Base-by-base conservation (phyloP, 225 moss, liverwort and hornwort species). In the Takakia lepidozioides region DNA sequence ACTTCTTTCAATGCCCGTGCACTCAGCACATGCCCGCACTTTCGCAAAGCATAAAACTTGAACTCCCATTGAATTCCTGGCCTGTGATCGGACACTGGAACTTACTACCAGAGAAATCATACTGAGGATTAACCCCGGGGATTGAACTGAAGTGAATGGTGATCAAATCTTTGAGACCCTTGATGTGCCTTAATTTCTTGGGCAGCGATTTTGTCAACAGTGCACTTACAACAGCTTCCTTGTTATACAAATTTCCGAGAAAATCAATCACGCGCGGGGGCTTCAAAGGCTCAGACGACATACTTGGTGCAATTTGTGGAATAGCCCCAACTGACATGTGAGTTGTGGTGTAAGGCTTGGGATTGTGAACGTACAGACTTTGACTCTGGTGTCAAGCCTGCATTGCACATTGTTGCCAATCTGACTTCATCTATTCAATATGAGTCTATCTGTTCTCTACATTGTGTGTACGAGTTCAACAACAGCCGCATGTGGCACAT, bases 1-100 rank as follows among this genome's bases (percentile, higher is more conserved):
- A 98, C 76, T 60, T 98, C 95, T 73, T 87, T 98, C 66, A 98
- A 64, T 40, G 85, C 95, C 42, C 87, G 76, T 1, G 91, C 90
- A 52, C 90, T 95, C 44, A 95, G 59, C 20, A 95, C 90, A 38
- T 95, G 90, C 5, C 95, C 95, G 54, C 90, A 95, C 27, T 75
- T 63, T 53, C 76, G 70, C 10, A 95, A 63, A 24, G 74, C 86
- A 54, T 76, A 63, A 29, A 95, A 95, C 43, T 80, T 90, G 23
- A 90, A 95, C 52, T 83, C 5, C 90, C 95, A 27, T 95, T 95
- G 2, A 95, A 54, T 52, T 95, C 90, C 27, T 60, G 58, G 3
- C 90, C 84, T 25, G 90, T 90, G 10, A 95, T 52, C 9, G 95
- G 90, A 45, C 95, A 95, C 19, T 90, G 87, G 20, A 95, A 95